Evolutionary conservation across 331 rosid genomes (phyloP), one percentile per base, ranked within the genome.

Genomic region (Ulmus americana): DNA sequence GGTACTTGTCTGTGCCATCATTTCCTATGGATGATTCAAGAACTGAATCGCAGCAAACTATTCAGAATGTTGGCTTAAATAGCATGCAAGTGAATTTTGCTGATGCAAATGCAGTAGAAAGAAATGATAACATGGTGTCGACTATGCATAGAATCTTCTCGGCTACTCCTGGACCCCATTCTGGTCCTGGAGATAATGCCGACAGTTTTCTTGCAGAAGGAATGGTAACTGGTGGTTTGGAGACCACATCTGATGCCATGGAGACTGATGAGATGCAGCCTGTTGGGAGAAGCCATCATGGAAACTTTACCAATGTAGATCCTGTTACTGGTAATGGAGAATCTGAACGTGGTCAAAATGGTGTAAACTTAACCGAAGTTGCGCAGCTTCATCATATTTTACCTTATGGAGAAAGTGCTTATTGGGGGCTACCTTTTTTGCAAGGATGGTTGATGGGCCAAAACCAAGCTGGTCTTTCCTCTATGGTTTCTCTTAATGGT

Each of bases 361-460:
- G 6, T 38, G 69, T 59, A 45, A 77, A 62, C 67, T 67, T 68
- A 47, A 52, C 84, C 39, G 85, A 77, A 59, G 44, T 60, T 54
- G 70, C 74, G 47, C 85, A 75, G 55, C 54, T 59, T 60, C 71
- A 64, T 63, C 73, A 69, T 14, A 47, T 58, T 42, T 68, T 70
- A 67, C 86, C 80, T 55, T 46, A 70, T 58, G 67, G 80, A 75
- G 84, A 80, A 45, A 52, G 61, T 20, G 69, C 77, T 59, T 72
- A 77, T 50, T 84, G 95, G 95, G 90, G 80, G 73, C 73, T 77
- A 47, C 84, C 87, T 13, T 81, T 82, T 80, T 71, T 84, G 62
- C 90, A 86, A 60, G 86, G 90, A 42, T 81, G 84, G 90, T 69
- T 86, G 59, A 74, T 81, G 50, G 95, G 95, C 69, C 95, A 83